phyloP scores from a whole-genome alignment of 305 asterid species.

The Fraxinus dipetala region DNA sequence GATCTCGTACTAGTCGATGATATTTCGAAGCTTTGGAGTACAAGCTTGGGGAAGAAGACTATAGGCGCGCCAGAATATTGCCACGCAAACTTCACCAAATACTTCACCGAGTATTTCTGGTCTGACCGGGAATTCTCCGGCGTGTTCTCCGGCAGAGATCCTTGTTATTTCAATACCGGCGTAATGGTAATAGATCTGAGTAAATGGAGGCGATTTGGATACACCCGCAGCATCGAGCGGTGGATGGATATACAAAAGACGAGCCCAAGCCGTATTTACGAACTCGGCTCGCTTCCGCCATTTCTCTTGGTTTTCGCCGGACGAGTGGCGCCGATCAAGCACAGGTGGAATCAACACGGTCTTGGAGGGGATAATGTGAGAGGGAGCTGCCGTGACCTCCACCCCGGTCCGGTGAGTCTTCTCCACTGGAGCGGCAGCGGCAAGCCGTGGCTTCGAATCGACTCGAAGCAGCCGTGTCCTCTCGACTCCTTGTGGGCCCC shows the following conservation, averaged over 20 bases:
- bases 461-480: conserved; percentile 75
- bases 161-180: conserved; percentile 91
- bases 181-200: conserved; percentile 93
- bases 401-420: conserved; percentile 89
- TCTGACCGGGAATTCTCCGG: conserved; percentile 43
- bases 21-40: conserved; percentile 68
- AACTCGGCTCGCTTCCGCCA: conserved; percentile 89
- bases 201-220: conserved; percentile 78
- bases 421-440: conserved; percentile 99
- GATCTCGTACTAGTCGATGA: conserved; percentile 92
- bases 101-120: conserved; percentile 80
- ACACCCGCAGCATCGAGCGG: conserved; percentile 74
- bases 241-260: conserved; percentile 97
- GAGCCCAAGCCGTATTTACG: conserved; percentile 69
- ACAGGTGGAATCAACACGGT: conserved; percentile 96
- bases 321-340: conserved; percentile 88
- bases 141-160: conserved; percentile 51
- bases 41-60: conserved; percentile 53
- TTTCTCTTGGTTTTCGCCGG: conserved; percentile 81
- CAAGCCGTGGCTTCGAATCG: conserved; percentile 95
- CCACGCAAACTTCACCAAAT: conserved; percentile 86
- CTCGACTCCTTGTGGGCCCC: conserved; percentile 86
- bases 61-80: conserved; percentile 97
- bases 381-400: conserved; percentile 92
- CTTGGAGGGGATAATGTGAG: conserved; percentile 87